Conservation (phyloP, 257 asterid genomes). For the Capsicum pubescens region DNA sequence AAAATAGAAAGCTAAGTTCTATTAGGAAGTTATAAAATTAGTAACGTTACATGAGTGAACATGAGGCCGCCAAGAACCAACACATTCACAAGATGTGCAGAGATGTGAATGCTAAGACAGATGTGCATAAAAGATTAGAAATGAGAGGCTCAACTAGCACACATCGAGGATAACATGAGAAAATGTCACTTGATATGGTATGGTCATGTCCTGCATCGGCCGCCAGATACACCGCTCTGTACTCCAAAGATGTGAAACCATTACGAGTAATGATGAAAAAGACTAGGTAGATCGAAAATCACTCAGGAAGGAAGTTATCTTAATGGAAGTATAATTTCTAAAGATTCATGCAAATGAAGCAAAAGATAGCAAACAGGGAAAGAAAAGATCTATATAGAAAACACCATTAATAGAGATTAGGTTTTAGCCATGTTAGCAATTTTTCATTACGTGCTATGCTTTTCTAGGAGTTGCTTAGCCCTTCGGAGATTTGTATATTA, state of each 20-base stretch:
- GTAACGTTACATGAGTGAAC: neutral
- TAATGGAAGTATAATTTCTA: neutral
- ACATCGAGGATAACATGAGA: neutral
- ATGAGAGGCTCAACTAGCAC: neutral
- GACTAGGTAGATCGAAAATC: neutral
- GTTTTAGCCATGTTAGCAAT: neutral
- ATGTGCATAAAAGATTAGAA: neutral
- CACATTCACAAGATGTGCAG: neutral
- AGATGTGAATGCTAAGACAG: neutral
- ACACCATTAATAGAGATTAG: neutral
- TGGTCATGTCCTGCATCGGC: slow-evolving; percentile 5
- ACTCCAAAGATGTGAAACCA: neutral
- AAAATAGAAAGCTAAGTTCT: neutral
- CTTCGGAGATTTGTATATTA: neutral
- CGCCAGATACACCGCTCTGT: neutral
- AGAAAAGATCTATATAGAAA: neutral
- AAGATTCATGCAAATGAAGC: neutral
- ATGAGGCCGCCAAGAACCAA: too few relatives aligned
- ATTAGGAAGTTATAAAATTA: neutral
- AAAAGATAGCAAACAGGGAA: neutral
- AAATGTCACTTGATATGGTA: neutral
- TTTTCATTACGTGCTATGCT: neutral
- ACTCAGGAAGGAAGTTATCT: neutral
- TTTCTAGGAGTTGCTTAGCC: neutral
- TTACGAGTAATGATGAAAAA: neutral